A percentile compares a stretch with the other conserved stretches of the same genome.
phyloP scores from a whole-genome alignment of 306 rosid species.

The Casuarina equisetifolia region DNA sequence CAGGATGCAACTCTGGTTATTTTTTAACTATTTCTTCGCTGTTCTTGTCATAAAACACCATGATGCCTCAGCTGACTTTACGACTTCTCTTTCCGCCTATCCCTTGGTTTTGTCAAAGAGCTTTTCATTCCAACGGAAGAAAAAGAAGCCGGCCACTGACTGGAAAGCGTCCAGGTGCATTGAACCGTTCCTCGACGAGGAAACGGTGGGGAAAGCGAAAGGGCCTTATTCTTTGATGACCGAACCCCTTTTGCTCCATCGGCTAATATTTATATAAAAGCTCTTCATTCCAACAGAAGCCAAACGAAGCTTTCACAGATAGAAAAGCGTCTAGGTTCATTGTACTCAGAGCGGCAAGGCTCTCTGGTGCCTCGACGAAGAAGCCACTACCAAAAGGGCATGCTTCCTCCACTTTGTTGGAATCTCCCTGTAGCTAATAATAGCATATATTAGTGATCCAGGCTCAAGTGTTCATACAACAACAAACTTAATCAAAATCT shows the following conservation, averaged over 20 bases:
- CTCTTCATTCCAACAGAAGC: neutral
- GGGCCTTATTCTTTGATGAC: neutral
- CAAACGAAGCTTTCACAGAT: neutral
- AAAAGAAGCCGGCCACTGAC: no score
- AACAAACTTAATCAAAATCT: no score
- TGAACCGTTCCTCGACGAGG: no score
- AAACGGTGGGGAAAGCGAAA: neutral
- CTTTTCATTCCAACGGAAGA: no score
- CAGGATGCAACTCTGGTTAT: no score
- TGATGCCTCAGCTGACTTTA: no score
- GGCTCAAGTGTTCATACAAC: no score
- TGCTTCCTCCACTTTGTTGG: conserved; percentile 4
- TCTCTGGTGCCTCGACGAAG: neutral
- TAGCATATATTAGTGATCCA: neutral
- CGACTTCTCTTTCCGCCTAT: no score
- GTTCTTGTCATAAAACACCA: no score
- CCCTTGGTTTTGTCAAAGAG: no score
- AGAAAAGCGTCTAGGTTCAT: conserved; percentile 11
- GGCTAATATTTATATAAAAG: neutral
- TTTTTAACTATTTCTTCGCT: no score
- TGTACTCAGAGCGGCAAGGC: neutral
- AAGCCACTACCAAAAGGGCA: neutral
- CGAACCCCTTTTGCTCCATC: neutral
- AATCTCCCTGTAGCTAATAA: neutral
- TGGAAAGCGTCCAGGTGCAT: no score